Conservation (phyloP, 176 grass and related monocot genomes). For the Themeda triandra region DNA sequence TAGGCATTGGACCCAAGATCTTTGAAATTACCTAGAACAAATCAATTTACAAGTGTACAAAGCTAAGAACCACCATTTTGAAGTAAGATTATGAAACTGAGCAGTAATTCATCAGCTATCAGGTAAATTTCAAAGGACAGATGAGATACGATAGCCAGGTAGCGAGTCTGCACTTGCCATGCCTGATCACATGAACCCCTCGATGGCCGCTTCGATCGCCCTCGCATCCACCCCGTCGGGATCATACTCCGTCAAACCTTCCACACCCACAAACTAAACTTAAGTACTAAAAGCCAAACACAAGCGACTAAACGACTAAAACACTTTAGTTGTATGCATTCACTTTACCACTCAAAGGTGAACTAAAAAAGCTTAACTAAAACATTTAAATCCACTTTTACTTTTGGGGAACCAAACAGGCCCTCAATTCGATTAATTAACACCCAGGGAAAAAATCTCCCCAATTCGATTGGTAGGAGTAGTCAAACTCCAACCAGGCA, state of each 20-base stretch:
- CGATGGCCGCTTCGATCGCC: conserved; percentile 65
- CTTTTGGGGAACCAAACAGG: too few species aligned
- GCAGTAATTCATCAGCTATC: not conserved
- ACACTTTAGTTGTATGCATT: too few species aligned
- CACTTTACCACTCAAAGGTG: too few species aligned
- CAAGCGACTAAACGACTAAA: too few species aligned
- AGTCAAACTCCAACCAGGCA: not conserved
- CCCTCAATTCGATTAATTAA: conserved; percentile 27
- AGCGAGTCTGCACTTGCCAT: conserved; percentile 55
- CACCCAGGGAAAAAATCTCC: not conserved
- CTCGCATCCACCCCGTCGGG: conserved; percentile 65
- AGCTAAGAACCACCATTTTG: not conserved
- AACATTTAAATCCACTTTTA: too few species aligned
- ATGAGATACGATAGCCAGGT: not conserved
- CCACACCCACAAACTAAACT: not conserved
- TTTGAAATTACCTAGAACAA: conserved; percentile 7
- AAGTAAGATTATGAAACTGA: not conserved
- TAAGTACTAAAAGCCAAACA: too few species aligned
- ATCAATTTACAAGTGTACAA: not conserved
- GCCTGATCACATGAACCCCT: conserved; percentile 82
- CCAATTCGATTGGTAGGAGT: conserved; percentile 2
- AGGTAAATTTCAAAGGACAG: not conserved
- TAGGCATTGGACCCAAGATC: not conserved
- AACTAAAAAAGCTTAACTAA: too few species aligned
- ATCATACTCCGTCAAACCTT: conserved; percentile 84